Percentiles rank a stretch among this genome's conserved stretches.
phyloP scores from a whole-genome alignment of 2,329 filamentous ascomycete species.

The Phyllosticta paracitricarpa region DNA sequence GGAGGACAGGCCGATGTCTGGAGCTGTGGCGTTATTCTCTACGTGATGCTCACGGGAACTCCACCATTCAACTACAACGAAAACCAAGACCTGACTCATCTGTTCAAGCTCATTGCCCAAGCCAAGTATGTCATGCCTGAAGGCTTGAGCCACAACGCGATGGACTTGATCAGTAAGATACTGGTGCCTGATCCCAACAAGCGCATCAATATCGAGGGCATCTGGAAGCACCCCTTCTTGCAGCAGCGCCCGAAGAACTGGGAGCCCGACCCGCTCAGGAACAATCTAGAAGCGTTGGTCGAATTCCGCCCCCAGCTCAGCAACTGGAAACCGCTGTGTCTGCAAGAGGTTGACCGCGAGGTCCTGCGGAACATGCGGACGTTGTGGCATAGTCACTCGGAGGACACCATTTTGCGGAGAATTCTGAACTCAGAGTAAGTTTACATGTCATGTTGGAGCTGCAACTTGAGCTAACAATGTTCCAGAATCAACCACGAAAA shows the following conservation, averaged over 20 bases:
- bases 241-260: conserved; percentile 51
- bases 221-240: conserved; percentile 82
- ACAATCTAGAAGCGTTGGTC: conserved; percentile 43
- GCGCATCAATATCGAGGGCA: conserved; percentile 68
- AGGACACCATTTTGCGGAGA: conserved; percentile 59
- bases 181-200: conserved; percentile 67
- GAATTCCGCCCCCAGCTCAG: conserved; percentile 47
- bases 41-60: conserved; percentile 71
- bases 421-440: conserved; percentile 43
- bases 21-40: conserved; percentile 72
- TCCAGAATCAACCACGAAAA: conserved; percentile 77
- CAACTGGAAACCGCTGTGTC: conserved; percentile 52
- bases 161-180: conserved; percentile 70
- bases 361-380: conserved; percentile 78
- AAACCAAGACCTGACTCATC: conserved; percentile 45
- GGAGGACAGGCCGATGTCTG: conserved; percentile 86
- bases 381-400: conserved; percentile 78
- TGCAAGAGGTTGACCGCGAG: conserved; percentile 66
- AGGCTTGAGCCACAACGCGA: conserved; percentile 53
- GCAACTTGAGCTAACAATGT: conserved; percentile 1
- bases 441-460: not conserved
- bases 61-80: conserved; percentile 61
- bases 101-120: conserved; percentile 50
- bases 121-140: conserved; percentile 39
- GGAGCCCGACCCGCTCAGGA: not conserved